Percentiles rank a stretch among this genome's conserved stretches.
These are phyloP conservation scores for Colletotrichum shisoi DNA, from an alignment of 2,329 filamentous ascomycete species.

Conservation along the genomic window DNA sequence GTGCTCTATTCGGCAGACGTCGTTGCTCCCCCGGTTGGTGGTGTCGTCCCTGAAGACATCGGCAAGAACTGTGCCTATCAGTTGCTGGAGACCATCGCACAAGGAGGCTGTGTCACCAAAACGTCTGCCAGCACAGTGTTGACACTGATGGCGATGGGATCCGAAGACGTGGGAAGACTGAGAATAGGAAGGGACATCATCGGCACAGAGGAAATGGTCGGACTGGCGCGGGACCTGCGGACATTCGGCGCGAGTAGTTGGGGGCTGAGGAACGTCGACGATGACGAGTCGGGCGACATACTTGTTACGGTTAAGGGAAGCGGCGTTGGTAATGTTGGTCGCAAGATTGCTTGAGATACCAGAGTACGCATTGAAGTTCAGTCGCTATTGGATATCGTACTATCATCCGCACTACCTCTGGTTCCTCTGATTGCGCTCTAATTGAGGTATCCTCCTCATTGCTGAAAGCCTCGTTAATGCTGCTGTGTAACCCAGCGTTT, in stretches of 20 bases:
- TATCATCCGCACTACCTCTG: slow-evolving; percentile 29
- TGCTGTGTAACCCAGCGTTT: slow-evolving; percentile 63
- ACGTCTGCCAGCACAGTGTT: slow-evolving; percentile 78
- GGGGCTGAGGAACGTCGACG: slow-evolving; percentile 80
- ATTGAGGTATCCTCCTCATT: slow-evolving; percentile 35
- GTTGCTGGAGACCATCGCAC: slow-evolving; percentile 80
- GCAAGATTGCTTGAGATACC: slow-evolving; percentile 73
- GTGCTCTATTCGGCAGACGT: slow-evolving; percentile 90
- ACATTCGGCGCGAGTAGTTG: slow-evolving; percentile 91
- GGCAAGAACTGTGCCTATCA: slow-evolving; percentile 89
- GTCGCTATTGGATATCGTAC: slow-evolving; percentile 19
- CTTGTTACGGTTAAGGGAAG: slow-evolving; percentile 90
- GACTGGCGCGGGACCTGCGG: slow-evolving; percentile 82
- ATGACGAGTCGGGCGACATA: slow-evolving; percentile 74
- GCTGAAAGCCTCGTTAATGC: slow-evolving; percentile 55
- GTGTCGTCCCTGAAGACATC: slow-evolving; percentile 86
- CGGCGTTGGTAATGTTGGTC: slow-evolving; percentile 92
- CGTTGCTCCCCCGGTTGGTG: slow-evolving; percentile 76
- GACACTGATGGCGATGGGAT: slow-evolving; percentile 96
- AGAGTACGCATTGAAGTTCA: slow-evolving; percentile 37
- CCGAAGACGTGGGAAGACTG: slow-evolving; percentile 90
- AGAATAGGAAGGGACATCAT: slow-evolving; percentile 82
- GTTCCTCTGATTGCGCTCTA: slow-evolving; percentile 38
- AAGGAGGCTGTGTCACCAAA: slow-evolving; percentile 81
- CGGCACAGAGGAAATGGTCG: slow-evolving; percentile 80